A percentile compares a stretch with the other conserved stretches of the same genome.
Conservation (phyloP, 2,329 filamentous ascomycete genomes). For the Beauveria brongniartii region DNA sequence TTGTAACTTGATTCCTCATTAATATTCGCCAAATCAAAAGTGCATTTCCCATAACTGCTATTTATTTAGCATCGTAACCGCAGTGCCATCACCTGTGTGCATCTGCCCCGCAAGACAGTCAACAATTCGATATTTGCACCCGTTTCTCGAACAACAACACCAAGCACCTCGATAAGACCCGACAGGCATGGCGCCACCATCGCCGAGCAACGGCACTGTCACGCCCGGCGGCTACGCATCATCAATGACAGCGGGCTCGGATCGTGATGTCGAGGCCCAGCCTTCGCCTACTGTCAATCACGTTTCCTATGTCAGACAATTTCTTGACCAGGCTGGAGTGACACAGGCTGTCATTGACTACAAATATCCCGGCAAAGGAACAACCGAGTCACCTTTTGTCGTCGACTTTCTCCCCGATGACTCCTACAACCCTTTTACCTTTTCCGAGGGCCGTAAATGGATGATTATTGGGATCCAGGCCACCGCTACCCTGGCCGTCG, state of each 20-base stretch:
- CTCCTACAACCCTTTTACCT: constrained; percentile 58
- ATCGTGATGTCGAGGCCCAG: constrained; percentile 36
- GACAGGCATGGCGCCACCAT: not conserved
- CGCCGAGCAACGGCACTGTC: not conserved
- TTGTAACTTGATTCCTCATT: not conserved
- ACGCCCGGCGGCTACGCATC: constrained; percentile 7
- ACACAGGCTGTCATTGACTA: constrained; percentile 48
- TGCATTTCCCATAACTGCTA: not conserved
- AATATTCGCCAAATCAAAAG: not conserved
- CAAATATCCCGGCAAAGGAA: constrained; percentile 53
- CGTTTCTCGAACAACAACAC: not conserved
- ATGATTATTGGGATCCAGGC: constrained; percentile 54
- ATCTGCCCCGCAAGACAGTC: not conserved
- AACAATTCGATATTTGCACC: not conserved
- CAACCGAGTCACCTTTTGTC: constrained; percentile 56
- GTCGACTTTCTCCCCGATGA: constrained; percentile 63
- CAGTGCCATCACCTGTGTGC: not conserved
- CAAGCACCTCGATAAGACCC: not conserved
- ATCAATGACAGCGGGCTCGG: constrained; percentile 26
- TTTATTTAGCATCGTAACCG: not conserved
- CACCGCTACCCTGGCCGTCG: constrained; percentile 58
- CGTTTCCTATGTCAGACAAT: constrained; percentile 40
- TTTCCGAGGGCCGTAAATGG: constrained; percentile 54
- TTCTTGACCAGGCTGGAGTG: constrained; percentile 51
- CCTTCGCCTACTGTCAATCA: constrained; percentile 22